These are phyloP conservation scores for Tuber borchii DNA, from an alignment of 495 filamentous ascomycete species.

Conservation along the genomic window DNA sequence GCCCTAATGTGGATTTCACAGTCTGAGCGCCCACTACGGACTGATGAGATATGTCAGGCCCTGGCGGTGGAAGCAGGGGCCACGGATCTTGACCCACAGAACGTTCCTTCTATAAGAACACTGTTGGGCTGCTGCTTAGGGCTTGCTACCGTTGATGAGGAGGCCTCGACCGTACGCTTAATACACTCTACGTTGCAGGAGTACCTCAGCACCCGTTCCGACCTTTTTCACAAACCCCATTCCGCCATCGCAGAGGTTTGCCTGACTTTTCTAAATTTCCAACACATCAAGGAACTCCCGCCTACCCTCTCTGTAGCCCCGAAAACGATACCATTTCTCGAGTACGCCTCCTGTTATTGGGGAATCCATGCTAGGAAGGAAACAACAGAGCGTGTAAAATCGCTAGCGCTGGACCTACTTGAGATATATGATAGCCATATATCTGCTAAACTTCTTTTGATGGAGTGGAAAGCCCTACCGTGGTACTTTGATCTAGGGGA, in stretches of 20 bases:
- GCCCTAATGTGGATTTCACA: slow-evolving; percentile 4
- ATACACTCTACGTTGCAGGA: not conserved
- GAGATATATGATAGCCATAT: slow-evolving; percentile 1
- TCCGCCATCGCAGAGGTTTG: not conserved
- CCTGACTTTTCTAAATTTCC: not conserved
- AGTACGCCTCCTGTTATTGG: slow-evolving; percentile 2
- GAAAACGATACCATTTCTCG: not conserved
- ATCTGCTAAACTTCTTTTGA: not conserved
- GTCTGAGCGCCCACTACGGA: not conserved
- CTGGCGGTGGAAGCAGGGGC: not conserved
- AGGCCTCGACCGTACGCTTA: not conserved
- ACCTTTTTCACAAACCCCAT: not conserved
- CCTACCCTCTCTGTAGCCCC: not conserved
- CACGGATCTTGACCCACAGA: not conserved
- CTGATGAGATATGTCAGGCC: not conserved
- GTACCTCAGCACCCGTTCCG: not conserved
- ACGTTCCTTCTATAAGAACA: not conserved
- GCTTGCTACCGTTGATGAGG: not conserved
- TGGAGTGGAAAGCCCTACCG: slow-evolving; percentile 1
- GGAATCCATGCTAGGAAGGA: not conserved
- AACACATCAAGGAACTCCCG: not conserved
- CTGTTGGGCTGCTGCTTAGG: not conserved
- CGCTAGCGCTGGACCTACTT: not conserved
- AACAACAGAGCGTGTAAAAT: not conserved
- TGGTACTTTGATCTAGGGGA: not conserved